These are phyloP conservation scores for Pueraria montana DNA, from an alignment of 306 rosid genomes.

Conservation along the genomic window DNA sequence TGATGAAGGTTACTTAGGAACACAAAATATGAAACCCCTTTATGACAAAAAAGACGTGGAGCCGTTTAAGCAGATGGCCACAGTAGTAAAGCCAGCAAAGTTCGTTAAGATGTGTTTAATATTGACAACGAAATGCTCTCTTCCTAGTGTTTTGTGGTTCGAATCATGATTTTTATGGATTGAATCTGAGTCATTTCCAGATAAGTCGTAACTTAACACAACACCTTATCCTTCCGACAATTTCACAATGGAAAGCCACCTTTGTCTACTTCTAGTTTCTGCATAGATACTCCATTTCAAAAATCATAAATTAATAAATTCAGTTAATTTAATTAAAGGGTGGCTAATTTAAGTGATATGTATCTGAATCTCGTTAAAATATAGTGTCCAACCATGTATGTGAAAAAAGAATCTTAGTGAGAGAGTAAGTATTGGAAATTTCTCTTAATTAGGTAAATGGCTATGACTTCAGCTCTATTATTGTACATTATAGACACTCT, in stretches of 20 bases:
- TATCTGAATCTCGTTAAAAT: background rate
- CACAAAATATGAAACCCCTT: conserved; percentile 21
- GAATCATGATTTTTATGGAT: conserved; percentile 35
- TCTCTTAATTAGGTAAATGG: background rate
- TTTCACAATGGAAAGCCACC: conserved; percentile 13
- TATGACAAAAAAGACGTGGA: conserved; percentile 24
- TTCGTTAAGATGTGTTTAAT: conserved; percentile 31
- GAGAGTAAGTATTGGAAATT: background rate
- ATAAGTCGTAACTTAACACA: conserved; percentile 36
- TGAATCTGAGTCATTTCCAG: conserved; percentile 35
- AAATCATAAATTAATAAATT: background rate
- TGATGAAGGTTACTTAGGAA: conserved; percentile 27
- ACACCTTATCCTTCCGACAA: conserved; percentile 41
- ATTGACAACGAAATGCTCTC: conserved; percentile 30
- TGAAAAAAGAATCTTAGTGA: background rate
- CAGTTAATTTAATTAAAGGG: background rate
- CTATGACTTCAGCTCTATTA: conserved; percentile 9
- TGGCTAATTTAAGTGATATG: background rate
- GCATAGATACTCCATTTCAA: background rate
- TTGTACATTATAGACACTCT: background rate
- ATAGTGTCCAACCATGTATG: background rate
- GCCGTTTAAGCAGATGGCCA: background rate
- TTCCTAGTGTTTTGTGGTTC: conserved; percentile 17
- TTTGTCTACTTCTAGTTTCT: conserved; percentile 37
- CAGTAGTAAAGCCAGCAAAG: conserved; percentile 21